A percentile compares a stretch with the other conserved stretches of the same genome.
Evolutionary conservation across 2,329 filamentous ascomycete genomes (phyloP).

Genomic region (Cercospora beticola): DNA sequence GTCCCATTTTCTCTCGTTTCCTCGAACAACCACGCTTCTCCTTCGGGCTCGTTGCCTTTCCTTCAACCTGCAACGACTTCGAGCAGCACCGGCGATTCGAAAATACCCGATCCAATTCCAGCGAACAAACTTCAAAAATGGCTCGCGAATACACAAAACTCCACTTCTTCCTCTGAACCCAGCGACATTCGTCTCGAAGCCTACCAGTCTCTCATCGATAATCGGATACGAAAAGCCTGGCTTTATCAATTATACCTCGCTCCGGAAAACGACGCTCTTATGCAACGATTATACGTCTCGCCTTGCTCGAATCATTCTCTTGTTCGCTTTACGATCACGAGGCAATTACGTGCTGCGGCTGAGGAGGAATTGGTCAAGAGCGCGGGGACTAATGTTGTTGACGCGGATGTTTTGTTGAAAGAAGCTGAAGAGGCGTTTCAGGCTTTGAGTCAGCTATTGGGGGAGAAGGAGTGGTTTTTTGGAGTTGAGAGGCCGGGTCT

Average conservation of each 20-base stretch:
- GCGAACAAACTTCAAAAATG: constrained; percentile 70
- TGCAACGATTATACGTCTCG: constrained; percentile 68
- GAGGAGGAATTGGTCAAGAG: constrained; percentile 69
- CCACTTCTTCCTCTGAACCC: neutral
- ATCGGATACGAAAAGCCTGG: constrained; percentile 81
- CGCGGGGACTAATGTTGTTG: constrained; percentile 36
- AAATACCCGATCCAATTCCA: constrained; percentile 49
- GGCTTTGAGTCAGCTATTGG: constrained; percentile 61
- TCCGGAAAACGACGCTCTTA: constrained; percentile 65
- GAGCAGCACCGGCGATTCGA: too few relatives aligned
- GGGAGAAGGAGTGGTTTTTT: constrained; percentile 62
- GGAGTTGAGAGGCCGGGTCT: constrained; percentile 59
- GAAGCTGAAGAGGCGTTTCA: constrained; percentile 63
- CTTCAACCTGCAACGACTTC: constrained; percentile 58
- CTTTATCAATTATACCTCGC: constrained; percentile 81
- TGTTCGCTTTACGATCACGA: constrained; percentile 62
- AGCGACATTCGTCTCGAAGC: constrained; percentile 56
- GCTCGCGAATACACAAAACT: constrained; percentile 44
- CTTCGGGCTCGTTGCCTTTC: constrained; percentile 84
- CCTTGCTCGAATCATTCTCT: constrained; percentile 59
- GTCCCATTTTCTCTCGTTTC: constrained; percentile 66
- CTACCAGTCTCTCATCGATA: constrained; percentile 75
- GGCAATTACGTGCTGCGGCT: constrained; percentile 71
- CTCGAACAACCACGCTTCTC: constrained; percentile 91
- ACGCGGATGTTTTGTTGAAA: constrained; percentile 56